Evolutionary conservation across 768 basidiomycete genomes (phyloP), one percentile per base, ranked within the genome.

Genomic region (Auricularia sp.): DNA sequence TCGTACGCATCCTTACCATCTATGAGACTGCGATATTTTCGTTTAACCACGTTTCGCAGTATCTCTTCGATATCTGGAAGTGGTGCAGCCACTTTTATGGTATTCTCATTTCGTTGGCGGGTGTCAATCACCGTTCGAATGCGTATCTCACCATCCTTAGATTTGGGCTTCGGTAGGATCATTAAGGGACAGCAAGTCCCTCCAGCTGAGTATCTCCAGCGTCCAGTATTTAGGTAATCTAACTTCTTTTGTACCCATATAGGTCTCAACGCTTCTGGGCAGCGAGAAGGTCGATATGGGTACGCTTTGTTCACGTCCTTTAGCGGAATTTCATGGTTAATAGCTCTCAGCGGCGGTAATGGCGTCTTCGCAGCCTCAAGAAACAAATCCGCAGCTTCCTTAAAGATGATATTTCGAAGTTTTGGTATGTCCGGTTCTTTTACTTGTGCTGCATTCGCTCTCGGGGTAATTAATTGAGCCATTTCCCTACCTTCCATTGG

Each of bases 1-100:
- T 77, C 72, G 56, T 75, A 77, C 0, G 74, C 71, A 29, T 73
- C 72, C 56, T 74, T 71, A 2, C 72, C 70, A 64, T 77, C 74
- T 0, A 77, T 56, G 3, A 72, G 44, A 13, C 39, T 39, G 13
- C 39, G 39, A 13, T 39, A 39, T 39, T 39, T 39, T 7, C 13
- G 39, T 13, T 39, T 39, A 13, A 39, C 39, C 8, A 39, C 39
- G 39, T 39, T 39, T 13, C 39, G 39, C 13, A 39, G 39, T 39
- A 39, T 39, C 39, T 39, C 39, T 13, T 39, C 39, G 39, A 39
- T 39, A 13, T 39, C 39, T 39, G 39, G 39, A 39, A 39, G 39
- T 13, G 64, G 64, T 35, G 64, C 54, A 18, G 64, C 21, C 13
- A 64, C 18, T 33, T 64, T 64, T 7, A 58, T 34, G n/a, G 64